Evolutionary conservation across 2,329 filamentous ascomycete genomes (phyloP).

Genomic region (Sporothrix pseudoabietina): DNA sequence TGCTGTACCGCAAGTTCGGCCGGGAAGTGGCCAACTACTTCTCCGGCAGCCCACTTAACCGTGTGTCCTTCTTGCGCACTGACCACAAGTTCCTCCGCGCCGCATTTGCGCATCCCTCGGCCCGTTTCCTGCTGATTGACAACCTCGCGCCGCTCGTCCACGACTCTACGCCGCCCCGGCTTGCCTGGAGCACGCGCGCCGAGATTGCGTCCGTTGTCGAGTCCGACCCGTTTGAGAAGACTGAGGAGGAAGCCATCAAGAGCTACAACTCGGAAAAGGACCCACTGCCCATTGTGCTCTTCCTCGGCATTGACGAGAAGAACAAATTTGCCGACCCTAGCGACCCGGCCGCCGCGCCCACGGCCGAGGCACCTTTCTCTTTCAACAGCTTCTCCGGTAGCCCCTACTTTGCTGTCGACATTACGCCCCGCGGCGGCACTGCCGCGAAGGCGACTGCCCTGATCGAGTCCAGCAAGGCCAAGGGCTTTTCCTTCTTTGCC

Average conservation of each 20-base stretch:
- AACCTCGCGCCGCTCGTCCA: conserved; percentile 73
- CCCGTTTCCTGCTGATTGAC: conserved; percentile 77
- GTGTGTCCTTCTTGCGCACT: conserved; percentile 73
- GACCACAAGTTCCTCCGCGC: conserved; percentile 70
- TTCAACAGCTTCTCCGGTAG: conserved; percentile 74
- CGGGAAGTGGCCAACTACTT: conserved; percentile 84
- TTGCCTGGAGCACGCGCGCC: conserved; percentile 68
- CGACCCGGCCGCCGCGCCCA: conserved; percentile 37
- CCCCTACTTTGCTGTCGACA: conserved; percentile 88
- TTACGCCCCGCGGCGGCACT: conserved; percentile 69
- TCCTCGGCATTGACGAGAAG: conserved; percentile 78
- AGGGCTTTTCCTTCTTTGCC: conserved; percentile 66
- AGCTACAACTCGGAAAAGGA: conserved; percentile 69
- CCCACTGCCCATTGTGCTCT: conserved; percentile 72
- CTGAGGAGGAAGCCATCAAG: conserved; percentile 72
- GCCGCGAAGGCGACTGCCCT: conserved; percentile 60
- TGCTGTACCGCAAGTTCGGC: conserved; percentile 77
- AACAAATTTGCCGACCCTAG: conserved; percentile 35
- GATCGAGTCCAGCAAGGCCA: conserved; percentile 59
- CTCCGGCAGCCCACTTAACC: conserved; percentile 74
- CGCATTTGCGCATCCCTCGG: conserved; percentile 66
- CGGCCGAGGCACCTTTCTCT: conserved; percentile 49
- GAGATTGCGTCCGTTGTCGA: conserved; percentile 74
- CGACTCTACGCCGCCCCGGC: conserved; percentile 44
- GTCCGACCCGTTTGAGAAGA: conserved; percentile 66